Conservation (phyloP, 2,329 filamentous ascomycete species). For the Didymella glomerata region DNA sequence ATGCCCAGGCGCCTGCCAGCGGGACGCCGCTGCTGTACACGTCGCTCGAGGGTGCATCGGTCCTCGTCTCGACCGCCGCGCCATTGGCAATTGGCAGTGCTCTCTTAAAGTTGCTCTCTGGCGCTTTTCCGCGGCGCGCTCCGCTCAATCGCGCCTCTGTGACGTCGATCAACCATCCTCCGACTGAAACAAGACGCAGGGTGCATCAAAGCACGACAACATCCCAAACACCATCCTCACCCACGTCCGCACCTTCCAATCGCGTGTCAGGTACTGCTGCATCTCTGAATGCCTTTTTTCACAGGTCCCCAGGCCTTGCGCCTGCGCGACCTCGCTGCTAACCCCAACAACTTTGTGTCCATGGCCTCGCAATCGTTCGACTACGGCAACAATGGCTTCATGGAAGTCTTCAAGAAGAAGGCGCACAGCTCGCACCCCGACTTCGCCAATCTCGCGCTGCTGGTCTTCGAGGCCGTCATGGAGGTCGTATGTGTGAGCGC, state of each 20-base stretch:
- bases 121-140: constrained; percentile 7
- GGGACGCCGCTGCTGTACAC: constrained; percentile 12
- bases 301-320: constrained; percentile 47
- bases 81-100: constrained; percentile 3
- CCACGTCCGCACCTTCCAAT: constrained; percentile 21
- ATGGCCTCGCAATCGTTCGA: constrained; percentile 48
- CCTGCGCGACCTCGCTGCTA: constrained; percentile 39
- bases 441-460: constrained; percentile 73
- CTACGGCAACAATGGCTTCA: constrained; percentile 40
- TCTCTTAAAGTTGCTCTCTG: constrained; percentile 20
- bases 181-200: constrained; percentile 31
- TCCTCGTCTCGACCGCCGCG: constrained; percentile 8
- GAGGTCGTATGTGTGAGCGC: constrained; percentile 95
- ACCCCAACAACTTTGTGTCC: constrained; percentile 39
- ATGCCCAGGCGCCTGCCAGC: constrained; percentile 2
- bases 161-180: constrained; percentile 27
- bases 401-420: constrained; percentile 46
- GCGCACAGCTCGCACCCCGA: constrained; percentile 65
- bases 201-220: constrained; percentile 6
- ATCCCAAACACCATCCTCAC: constrained; percentile 11
- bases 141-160: constrained; percentile 27
- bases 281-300: constrained; percentile 44
- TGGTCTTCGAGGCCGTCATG: constrained; percentile 93
- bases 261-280: constrained; percentile 21
- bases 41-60: constrained; percentile 1